phyloP scores from a whole-genome alignment of 2,329 filamentous ascomycete species.

The Apiospora aurea region DNA sequence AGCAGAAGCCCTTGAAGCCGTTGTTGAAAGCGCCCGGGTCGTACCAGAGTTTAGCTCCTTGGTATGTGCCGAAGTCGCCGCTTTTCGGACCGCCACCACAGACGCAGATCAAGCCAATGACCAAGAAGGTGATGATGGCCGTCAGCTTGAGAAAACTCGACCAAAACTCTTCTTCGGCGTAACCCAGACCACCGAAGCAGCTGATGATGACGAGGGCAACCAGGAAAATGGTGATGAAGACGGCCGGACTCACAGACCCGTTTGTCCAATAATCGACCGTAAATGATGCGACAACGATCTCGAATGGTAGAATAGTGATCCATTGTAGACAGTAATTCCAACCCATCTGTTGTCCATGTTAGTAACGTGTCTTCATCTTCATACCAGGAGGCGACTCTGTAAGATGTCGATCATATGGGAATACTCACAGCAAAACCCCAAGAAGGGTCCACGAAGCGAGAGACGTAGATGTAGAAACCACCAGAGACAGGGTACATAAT shows the following conservation, averaged over 20 bases:
- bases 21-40: constrained; percentile 40
- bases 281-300: constrained; percentile 23
- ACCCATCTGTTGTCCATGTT: constrained; percentile 6
- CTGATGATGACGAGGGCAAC: constrained; percentile 54
- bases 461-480: constrained; percentile 83
- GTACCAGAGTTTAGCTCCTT: constrained; percentile 39
- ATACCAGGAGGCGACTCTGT: constrained; percentile 28
- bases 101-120: constrained; percentile 39
- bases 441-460: constrained; percentile 80
- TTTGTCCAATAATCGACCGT: constrained; percentile 56
- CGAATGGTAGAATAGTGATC: constrained; percentile 20
- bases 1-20: constrained; percentile 72
- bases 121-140: constrained; percentile 68
- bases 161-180: constrained; percentile 65
- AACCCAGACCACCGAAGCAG: constrained; percentile 53
- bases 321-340: constrained; percentile 24
- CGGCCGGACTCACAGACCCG: constrained; percentile 49
- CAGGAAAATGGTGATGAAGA: constrained; percentile 63
- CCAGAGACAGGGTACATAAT: constrained; percentile 79
- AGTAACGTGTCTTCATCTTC: constrained; percentile 50
- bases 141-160: constrained; percentile 64
- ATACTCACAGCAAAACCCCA: constrained; percentile 77
- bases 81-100: neutral
- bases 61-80: constrained; percentile 2
- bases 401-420: neutral